A percentile compares a stretch with the other conserved stretches of the same genome.
Evolutionary conservation across 495 filamentous ascomycete genomes (phyloP).

Genomic region (Xylaria acuta): DNA sequence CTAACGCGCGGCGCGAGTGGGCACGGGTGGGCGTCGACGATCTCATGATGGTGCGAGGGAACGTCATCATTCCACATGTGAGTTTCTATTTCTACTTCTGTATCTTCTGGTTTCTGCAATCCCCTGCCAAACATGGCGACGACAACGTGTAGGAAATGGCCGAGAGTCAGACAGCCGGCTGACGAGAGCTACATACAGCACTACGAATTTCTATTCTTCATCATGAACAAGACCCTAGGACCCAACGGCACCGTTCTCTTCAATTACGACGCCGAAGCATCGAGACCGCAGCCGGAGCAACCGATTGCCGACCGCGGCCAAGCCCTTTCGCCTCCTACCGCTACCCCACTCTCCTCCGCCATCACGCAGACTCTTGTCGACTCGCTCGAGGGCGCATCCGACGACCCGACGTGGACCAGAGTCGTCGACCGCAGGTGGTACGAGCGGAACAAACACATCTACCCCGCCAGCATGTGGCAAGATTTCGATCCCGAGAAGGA

Average conservation of each 20-base stretch:
- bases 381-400: conserved; percentile 75
- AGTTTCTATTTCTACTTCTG: conserved; percentile 44
- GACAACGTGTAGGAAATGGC: not conserved
- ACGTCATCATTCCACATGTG: conserved; percentile 94
- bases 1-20: conserved; percentile 76
- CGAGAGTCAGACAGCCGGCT: conserved; percentile 17
- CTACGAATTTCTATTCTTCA: conserved; percentile 96
- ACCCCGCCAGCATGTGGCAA: conserved; percentile 93
- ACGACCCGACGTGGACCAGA: conserved; percentile 86
- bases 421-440: conserved; percentile 98
- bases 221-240: conserved; percentile 82
- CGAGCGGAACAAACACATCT: conserved; percentile 96
- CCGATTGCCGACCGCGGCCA: not conserved
- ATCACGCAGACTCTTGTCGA: conserved; percentile 40
- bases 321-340: conserved; percentile 5
- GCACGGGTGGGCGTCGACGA: conserved; percentile 95
- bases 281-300: conserved; percentile 33
- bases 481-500: conserved; percentile 91
- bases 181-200: conserved; percentile 63
- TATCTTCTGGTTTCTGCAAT: not conserved
- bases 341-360: conserved; percentile 53
- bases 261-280: conserved; percentile 67
- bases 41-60: conserved; percentile 89
- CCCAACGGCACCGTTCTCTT: conserved; percentile 77
- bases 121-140: not conserved